Base-by-base conservation (phyloP, 2,329 filamentous ascomycete species). In the Colletotrichum camelliae region DNA sequence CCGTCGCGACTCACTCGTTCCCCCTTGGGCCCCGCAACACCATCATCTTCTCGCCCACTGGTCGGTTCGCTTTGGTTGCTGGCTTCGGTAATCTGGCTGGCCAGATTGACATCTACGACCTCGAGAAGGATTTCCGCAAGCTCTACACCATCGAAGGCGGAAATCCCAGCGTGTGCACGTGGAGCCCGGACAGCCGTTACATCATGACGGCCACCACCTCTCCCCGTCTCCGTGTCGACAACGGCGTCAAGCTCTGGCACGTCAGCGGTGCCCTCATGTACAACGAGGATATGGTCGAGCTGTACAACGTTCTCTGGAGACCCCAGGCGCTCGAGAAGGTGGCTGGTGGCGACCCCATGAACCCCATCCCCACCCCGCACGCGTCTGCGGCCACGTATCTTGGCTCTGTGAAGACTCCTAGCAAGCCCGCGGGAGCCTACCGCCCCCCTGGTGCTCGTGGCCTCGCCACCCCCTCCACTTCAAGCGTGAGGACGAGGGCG, bases 141-240 rank as follows among this genome's bases (percentile, higher is more conserved):
- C 89, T 99, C 74, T 94, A 93, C 86, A 98, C 96, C 62, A 97
- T 99, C 79, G 95, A 98, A 87, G 96, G 95, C 72, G 95, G 96
- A 82, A 99, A 98, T 85, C 95, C 97, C 67, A 98, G 96, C 82
- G 94, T 98, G 77, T 99, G 97, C 88, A 93, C 97, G 83, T 99
- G 97, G 97, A 98, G 96, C 81, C 96, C 97, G 7, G 97, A 99
- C 84, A 97, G 96, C 81, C 95, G 94, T 82, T 97, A 96, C 84
- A 96, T 99, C 83, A 91, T 99, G 88, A 98, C 97, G 57, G 97
- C 97, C n/a, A 99, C 96, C 24, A 98, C 96, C 16, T 98, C 96
- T 79, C 97, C 97, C 7, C 94, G 97, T 78, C 91, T 99, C 74
- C 94, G 97, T 79, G 97, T 99, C 58, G 97, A 99, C 87, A 99